Conservation (phyloP, 805 yeast species). For the Wickerhamomyces ciferrii region DNA sequence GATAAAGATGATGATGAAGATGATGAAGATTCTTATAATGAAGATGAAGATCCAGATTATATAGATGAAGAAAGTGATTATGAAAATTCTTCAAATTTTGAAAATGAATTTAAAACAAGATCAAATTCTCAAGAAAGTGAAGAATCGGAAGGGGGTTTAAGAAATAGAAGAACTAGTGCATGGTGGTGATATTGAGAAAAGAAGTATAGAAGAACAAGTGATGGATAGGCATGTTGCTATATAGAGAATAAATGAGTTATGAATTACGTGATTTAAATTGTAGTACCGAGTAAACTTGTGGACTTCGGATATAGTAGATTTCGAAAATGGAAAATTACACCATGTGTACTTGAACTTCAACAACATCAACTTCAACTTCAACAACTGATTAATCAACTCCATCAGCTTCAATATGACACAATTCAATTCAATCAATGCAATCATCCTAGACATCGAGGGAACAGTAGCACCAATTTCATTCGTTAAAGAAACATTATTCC, state of each 20-base stretch:
- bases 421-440: slow-evolving; percentile 17
- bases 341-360: too few relatives aligned
- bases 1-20: slow-evolving; percentile 6
- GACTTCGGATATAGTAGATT: background rate
- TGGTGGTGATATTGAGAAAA: background rate
- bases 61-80: background rate
- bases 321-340: too few relatives aligned
- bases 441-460: slow-evolving; percentile 81
- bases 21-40: slow-evolving; percentile 5
- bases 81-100: too few relatives aligned
- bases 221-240: too few relatives aligned
- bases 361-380: too few relatives aligned
- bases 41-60: slow-evolving; percentile 4
- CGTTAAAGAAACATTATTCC: slow-evolving; percentile 74
- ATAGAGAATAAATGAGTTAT: too few relatives aligned
- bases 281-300: too few relatives aligned
- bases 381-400: too few relatives aligned
- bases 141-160: background rate
- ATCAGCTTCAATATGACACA: too few relatives aligned
- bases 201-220: too few relatives aligned
- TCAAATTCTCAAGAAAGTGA: background rate
- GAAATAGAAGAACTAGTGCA: background rate
- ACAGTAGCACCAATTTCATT: slow-evolving; percentile 90
- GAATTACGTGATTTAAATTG: too few relatives aligned
- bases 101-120: background rate